Base-by-base conservation (phyloP, 306 rosid species). In the Hippophae tibetana region DNA sequence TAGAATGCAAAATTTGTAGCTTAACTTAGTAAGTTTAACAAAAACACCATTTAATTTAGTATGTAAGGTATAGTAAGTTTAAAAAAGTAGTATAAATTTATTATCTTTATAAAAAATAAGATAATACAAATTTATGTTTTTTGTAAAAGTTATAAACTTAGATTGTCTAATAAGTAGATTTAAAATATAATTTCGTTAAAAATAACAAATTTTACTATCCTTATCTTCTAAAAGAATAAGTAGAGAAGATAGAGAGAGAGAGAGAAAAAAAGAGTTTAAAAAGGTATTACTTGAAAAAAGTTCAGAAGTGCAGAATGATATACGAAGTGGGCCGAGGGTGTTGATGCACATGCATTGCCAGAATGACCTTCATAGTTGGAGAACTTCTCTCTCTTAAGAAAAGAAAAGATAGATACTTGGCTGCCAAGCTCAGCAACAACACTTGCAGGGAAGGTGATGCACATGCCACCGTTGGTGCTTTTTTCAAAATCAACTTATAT, bases 341-440 rank as follows among this genome's bases (percentile, higher is more conserved):
- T 80, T 70, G 81, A 53, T 12, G 94, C 94, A 89, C 96, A 85
- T 89, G 96, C 76, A 76, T 52, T 89, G 94, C 86, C 94, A 89
- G 94, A 83, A 67, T 83, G 77, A 82, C 74, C 79, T 67, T 70
- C 78, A 88, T 87, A 79, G 82, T 87, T 82, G 76, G 79, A 79
- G 67, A 73, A 31, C 59, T 69, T 72, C 68, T 62, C 62, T 61
- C 64, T 67, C 68, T 55, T 38, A 52, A 72, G 65, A 69, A 71
- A 71, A 72, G 84, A 79, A 57, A 51, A 81, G 53, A 84, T 87
- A 31, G 38, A 31, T 82, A 84, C 68, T 74, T 78, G 59, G 79
- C 62, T 58, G 72, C 65, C 74, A 31, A 31, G 3, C 38, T 31
- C 38, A 31, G 5, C 73, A 61, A 66, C 70, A 70, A 52, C 76